phyloP scores from a whole-genome alignment of 768 basidiomycete species.

The Rubroboletus satanas region DNA sequence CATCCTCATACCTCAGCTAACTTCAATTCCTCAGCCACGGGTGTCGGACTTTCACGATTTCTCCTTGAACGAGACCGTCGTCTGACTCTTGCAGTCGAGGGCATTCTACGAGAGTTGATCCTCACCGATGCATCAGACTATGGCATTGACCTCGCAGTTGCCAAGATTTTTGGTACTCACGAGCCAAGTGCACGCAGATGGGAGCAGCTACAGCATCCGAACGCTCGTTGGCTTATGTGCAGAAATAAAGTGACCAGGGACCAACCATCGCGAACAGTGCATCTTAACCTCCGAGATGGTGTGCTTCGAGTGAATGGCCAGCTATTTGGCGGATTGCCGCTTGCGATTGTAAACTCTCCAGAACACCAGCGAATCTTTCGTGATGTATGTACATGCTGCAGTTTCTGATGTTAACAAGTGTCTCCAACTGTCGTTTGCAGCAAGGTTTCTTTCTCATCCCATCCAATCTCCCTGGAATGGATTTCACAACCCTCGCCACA shows the following conservation, averaged over 20 bases:
- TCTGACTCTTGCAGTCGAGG: conserved; percentile 19
- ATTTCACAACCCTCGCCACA: neutral
- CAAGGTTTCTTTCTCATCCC: neutral
- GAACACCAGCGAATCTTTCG: neutral
- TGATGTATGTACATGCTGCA: neutral
- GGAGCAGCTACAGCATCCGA: neutral
- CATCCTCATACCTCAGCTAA: too few species aligned
- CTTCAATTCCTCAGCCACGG: neutral
- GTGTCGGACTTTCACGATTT: neutral
- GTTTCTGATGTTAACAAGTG: neutral
- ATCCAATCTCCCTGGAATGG: neutral
- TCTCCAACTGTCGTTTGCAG: neutral
- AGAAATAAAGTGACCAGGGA: neutral
- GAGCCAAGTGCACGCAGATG: conserved; percentile 8
- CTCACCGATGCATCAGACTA: neutral
- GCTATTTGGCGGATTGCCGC: conserved; percentile 6
- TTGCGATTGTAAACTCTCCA: neutral
- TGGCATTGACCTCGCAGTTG: conserved; percentile 13
- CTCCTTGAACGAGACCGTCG: conserved; percentile 21
- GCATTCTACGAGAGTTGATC: neutral
- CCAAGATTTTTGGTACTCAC: conserved; percentile 5
- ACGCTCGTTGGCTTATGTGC: conserved; percentile 14
- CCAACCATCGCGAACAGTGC: neutral
- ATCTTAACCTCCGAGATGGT: conserved; percentile 13
- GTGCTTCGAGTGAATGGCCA: conserved; percentile 16